A percentile compares a stretch with the other conserved stretches of the same genome.
Evolutionary conservation across 352 stramenopile species (phyloP).

Genomic region (Phytophthora quininea): DNA sequence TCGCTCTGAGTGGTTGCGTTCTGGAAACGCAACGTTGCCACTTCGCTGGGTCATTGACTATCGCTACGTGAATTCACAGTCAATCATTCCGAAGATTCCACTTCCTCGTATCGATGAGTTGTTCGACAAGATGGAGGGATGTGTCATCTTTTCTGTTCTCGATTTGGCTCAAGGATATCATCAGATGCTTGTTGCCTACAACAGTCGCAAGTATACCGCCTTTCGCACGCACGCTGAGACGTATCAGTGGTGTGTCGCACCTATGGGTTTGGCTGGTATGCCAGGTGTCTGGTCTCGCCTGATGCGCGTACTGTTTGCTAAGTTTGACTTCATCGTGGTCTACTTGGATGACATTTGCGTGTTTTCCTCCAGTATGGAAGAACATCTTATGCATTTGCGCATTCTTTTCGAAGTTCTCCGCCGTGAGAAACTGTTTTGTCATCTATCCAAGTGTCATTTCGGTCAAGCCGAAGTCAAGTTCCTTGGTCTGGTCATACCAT

Average conservation of each 20-base stretch:
- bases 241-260: slow-evolving; percentile 51
- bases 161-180: slow-evolving; percentile 42
- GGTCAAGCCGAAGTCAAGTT: slow-evolving; percentile 21
- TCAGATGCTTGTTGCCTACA: slow-evolving; percentile 25
- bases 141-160: slow-evolving; percentile 26
- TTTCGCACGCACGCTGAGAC: slow-evolving; percentile 44
- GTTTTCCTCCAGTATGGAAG: slow-evolving; percentile 21
- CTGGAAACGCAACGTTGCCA: slow-evolving; percentile 9
- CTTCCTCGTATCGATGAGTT: slow-evolving; percentile 22
- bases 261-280: slow-evolving; percentile 47
- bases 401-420: slow-evolving; percentile 31
- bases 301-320: slow-evolving; percentile 39
- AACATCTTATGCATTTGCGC: slow-evolving; percentile 27
- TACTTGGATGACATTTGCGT: slow-evolving; percentile 50
- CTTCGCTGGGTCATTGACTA: slow-evolving; percentile 30
- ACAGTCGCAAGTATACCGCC: slow-evolving; percentile 29
- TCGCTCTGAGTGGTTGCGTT: slow-evolving; percentile 21
- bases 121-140: slow-evolving; percentile 20
- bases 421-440: slow-evolving; percentile 24
- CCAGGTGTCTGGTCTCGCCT: slow-evolving; percentile 44
- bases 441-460: slow-evolving; percentile 34
- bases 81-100: slow-evolving; percentile 21
- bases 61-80: slow-evolving; percentile 14
- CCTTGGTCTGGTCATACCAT: slow-evolving; percentile 35
- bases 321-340: slow-evolving; percentile 41